Percentiles rank a stretch among this genome's conserved stretches.
Evolutionary conservation across 768 basidiomycete genomes (phyloP).

Genomic region (Porpolomopsis calyptriformis): DNA sequence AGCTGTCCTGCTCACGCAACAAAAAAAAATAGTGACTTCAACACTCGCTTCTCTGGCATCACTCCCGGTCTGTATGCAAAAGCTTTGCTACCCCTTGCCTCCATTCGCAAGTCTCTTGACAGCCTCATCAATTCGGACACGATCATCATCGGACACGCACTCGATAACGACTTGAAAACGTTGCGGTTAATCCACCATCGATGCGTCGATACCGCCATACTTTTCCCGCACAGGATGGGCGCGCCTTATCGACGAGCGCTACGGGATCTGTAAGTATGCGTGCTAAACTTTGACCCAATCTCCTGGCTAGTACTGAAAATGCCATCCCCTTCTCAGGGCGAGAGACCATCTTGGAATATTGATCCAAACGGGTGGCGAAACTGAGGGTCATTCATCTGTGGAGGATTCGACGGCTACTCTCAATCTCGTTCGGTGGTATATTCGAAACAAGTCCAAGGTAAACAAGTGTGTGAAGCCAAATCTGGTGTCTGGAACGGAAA

Average conservation of each 20-base stretch:
- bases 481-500: neutral
- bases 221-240: slow-evolving; percentile 72
- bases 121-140: slow-evolving; percentile 67
- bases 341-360: slow-evolving; percentile 70
- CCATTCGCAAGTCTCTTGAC: slow-evolving; percentile 60
- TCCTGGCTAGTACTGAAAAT: neutral
- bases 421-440: slow-evolving; percentile 77
- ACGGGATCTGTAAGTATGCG: slow-evolving; percentile 54
- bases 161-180: slow-evolving; percentile 92
- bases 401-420: slow-evolving; percentile 87
- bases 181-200: slow-evolving; percentile 77
- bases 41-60: slow-evolving; percentile 85
- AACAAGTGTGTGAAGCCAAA: slow-evolving; percentile 8
- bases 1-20: neutral
- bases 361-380: slow-evolving; percentile 73
- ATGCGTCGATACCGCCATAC: slow-evolving; percentile 77
- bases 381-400: slow-evolving; percentile 76
- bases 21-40: slow-evolving; percentile 59
- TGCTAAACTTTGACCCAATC: neutral
- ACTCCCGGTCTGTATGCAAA: slow-evolving; percentile 44
- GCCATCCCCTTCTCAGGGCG: slow-evolving; percentile 40
- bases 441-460: slow-evolving; percentile 49
- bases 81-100: slow-evolving; percentile 57
- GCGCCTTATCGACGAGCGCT: slow-evolving; percentile 76
- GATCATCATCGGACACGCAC: slow-evolving; percentile 79